Base-by-base conservation (phyloP, 768 basidiomycete genomes). In the Wakefieldia striispora region DNA sequence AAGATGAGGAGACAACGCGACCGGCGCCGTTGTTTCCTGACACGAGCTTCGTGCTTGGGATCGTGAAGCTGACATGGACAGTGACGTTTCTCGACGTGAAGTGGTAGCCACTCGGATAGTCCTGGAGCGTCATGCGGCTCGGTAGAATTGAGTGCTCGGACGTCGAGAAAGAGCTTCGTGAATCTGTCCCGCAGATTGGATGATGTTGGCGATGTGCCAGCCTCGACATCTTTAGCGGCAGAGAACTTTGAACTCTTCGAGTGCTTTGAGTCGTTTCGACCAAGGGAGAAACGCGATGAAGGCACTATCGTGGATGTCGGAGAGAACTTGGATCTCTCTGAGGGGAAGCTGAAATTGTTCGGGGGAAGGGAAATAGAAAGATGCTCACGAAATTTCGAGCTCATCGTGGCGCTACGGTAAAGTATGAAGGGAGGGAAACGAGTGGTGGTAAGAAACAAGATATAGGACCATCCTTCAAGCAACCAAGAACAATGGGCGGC, bases 291-390 rank as follows among this genome's bases (percentile, higher is more conserved):
- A 17, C 60, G 64, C 13, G 62, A 60, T n/a, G 64, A 65, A 7
- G 60, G 49, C 3, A 56, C 48, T 42, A 67, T 62, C 12, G 72
- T 70, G 10, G 75, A 73, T n/a, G 71, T 71, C 33, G 76, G 72
- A 17, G 76, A 77, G 60, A 77, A 75, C 40, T 63, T 74, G 38
- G 75, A 76, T 3, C 50, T 49, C 47, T 70, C 68, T 43, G 68
- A 33, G 3, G 61, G 62, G 13, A 49, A 10, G 45, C 58, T 40
- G n/a, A 27, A 27, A 45, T 51, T 35, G 11, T 47, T 40, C 24
- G 50, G 42, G 17, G 58, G 52, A 35, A 39, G 33, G 26, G 50
- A 31, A 14, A 70, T 35, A 19, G 64, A 66, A 16, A 68, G 56
- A 36, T 69, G 64, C 44, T 68, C 67, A 34, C 60, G 62, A 47